Percentiles rank a stretch among this genome's conserved stretches.
Evolutionary conservation across 164 flowering plant species (phyloP).

Genomic region (grape (Vitis vinifera)): DNA sequence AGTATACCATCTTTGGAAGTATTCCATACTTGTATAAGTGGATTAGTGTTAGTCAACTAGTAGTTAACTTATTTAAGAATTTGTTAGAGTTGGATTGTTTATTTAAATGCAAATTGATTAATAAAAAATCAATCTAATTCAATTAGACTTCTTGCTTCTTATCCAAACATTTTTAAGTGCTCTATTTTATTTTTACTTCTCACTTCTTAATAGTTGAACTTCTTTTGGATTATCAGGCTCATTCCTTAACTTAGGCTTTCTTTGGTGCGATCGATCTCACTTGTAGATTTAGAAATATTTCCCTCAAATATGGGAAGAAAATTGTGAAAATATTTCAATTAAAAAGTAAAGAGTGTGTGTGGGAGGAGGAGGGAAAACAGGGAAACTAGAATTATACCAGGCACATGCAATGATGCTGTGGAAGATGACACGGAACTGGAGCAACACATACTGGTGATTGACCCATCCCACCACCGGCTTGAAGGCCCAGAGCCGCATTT

Average conservation of each 20-base stretch:
- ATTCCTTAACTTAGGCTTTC: conserved; percentile 24
- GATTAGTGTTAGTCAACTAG: no score
- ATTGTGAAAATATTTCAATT: background rate
- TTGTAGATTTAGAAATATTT: conserved; percentile 72
- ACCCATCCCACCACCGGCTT: conserved; percentile 83
- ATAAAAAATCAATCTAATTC: no score
- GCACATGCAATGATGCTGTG: conserved; percentile 72
- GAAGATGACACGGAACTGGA: conserved; percentile 85
- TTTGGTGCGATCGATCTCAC: conserved; percentile 51
- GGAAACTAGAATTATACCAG: conserved; percentile 47
- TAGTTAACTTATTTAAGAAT: no score
- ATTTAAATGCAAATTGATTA: no score
- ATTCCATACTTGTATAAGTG: no score
- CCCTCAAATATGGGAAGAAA: conserved; percentile 41
- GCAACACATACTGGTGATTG: conserved; percentile 75
- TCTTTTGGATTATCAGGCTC: no score
- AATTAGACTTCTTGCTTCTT: no score
- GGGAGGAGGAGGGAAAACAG: background rate
- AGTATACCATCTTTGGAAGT: no score
- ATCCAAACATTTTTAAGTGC: no score
- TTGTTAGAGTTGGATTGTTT: no score
- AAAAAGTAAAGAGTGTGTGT: background rate
- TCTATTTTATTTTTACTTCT: no score
- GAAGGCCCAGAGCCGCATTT: conserved; percentile 60
- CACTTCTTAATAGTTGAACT: no score